Percentiles rank a stretch among this genome's conserved stretches.
Conservation (phyloP, 1,139 yeast species). For the Saccharomyces hybrid region DNA sequence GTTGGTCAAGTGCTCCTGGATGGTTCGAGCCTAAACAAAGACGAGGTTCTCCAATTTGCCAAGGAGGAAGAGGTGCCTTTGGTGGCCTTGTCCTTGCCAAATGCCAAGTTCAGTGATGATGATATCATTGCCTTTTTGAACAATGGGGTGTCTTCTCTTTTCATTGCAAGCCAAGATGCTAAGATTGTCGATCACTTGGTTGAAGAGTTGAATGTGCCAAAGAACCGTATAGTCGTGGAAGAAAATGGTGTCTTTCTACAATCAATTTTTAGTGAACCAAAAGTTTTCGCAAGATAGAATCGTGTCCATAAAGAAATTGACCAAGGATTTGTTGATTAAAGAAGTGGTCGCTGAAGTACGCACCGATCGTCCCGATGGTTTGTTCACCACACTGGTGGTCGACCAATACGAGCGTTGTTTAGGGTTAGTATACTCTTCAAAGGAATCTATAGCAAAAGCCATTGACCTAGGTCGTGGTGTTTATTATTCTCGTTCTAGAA, state of each 20-base stretch:
- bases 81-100: constrained; percentile 6
- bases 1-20: constrained; percentile 25
- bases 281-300: constrained; percentile 23
- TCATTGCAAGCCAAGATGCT: constrained; percentile 35
- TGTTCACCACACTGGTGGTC: constrained; percentile 78
- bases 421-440: constrained; percentile 87
- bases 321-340: constrained; percentile 39
- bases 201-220: constrained; percentile 51
- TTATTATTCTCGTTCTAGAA: constrained; percentile 82
- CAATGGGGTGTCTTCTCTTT: constrained; percentile 52
- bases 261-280: constrained; percentile 45
- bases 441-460: constrained; percentile 73
- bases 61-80: constrained; percentile 8
- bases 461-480: constrained; percentile 80
- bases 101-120: constrained; percentile 12
- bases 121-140: constrained; percentile 43
- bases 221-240: constrained; percentile 17
- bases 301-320: constrained; percentile 14
- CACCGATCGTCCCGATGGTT: constrained; percentile 82
- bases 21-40: constrained; percentile 12
- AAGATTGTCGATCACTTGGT: constrained; percentile 35
- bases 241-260: constrained; percentile 12
- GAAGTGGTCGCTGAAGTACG: constrained; percentile 49
- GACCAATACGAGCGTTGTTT: constrained; percentile 59
- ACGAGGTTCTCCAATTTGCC: constrained; percentile 14